Conservation (phyloP, 1,284 basidiomycete species). For the Cryptococcus sp. region DNA sequence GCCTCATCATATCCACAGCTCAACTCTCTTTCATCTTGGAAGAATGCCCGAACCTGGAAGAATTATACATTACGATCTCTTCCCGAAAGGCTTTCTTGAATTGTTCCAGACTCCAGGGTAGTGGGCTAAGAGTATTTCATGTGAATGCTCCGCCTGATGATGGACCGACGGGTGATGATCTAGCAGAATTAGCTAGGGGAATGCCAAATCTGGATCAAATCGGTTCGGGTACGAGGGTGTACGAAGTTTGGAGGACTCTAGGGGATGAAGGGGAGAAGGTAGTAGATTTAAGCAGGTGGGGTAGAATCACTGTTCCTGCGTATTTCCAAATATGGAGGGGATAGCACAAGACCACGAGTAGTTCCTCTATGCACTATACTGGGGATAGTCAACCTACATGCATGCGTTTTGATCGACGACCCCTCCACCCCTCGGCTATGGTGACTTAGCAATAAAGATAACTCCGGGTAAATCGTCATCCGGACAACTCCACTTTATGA, state of each 20-base stretch:
- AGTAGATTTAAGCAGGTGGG: constrained; percentile 35
- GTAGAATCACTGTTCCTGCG: constrained; percentile 28
- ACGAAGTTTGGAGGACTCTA: constrained; percentile 33
- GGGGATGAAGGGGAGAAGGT: constrained; percentile 19
- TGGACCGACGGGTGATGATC: constrained; percentile 22
- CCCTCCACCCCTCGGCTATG: too few relatives aligned
- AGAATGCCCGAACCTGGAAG: constrained; percentile 18
- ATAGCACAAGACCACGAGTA: too few relatives aligned
- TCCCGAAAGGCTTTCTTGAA: constrained; percentile 13
- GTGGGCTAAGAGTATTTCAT: constrained; percentile 27
- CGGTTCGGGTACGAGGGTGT: constrained; percentile 41
- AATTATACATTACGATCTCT: constrained; percentile 34
- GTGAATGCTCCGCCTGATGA: constrained; percentile 31
- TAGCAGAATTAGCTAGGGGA: constrained; percentile 20
- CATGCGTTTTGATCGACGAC: too few relatives aligned
- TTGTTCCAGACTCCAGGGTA: constrained; percentile 6
- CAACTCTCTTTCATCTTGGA: constrained; percentile 14
- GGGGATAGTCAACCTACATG: too few relatives aligned
- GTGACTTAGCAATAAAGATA: too few relatives aligned
- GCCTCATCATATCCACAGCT: constrained; percentile 19
- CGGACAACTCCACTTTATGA: too few relatives aligned
- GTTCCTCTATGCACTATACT: too few relatives aligned
- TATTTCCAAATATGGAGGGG: constrained; percentile 47
- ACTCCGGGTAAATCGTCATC: too few relatives aligned
- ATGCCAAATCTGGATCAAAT: constrained; percentile 34